Evolutionary conservation across 2,329 filamentous ascomycete species (phyloP), one percentile per base, ranked within the genome.

Genomic region (Exophiala mesophila): DNA sequence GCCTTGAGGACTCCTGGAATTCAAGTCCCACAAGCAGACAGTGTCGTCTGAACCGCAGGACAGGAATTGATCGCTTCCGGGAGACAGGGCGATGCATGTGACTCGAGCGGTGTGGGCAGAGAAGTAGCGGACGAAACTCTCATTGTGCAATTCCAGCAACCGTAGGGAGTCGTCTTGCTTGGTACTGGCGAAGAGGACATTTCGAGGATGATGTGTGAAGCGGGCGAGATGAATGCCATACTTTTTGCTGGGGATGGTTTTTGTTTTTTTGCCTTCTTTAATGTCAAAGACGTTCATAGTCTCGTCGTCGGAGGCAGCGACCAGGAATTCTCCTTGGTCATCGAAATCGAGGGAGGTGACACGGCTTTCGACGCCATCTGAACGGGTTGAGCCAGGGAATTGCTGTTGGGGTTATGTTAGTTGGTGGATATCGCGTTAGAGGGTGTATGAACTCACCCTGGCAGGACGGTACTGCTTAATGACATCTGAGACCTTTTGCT

Each of bases 331-430:
- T 63, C 92, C 92, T 31, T 86, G 84, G 68, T 97, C 89, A 64
- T 97, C 89, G 62, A 95, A 98, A 69, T 98, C 90, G 56, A 98
- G 78, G 2, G 90, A 97, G 6, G 92, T 84, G 46, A 96, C 80
- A 52, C 81, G 74, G 3, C 82, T 78, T 37, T 73, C 57, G 12
- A 53, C 53, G 42, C 57, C 60, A 29, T 55, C 55, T 34, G 52
- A 59, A 52, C 50, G 50, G 19, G 43, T 41, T 23, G 59, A 56
- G 44, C 62, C 58, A 33, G 70, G 71, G 54, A 85, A 82, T 13
- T 82, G 74, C 74, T 80, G 54, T 46, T n/a, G n/a, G 10, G 10
- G 31, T 20, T 10, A 19, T 48, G 31, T 41, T 28, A 26, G 29
- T 32, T 12, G n/a, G 5, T 12, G 2, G 12, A 4, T 15, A n/a